Evolutionary conservation across 495 filamentous ascomycete genomes (phyloP).

Genomic region (Xeromyces bisporus): DNA sequence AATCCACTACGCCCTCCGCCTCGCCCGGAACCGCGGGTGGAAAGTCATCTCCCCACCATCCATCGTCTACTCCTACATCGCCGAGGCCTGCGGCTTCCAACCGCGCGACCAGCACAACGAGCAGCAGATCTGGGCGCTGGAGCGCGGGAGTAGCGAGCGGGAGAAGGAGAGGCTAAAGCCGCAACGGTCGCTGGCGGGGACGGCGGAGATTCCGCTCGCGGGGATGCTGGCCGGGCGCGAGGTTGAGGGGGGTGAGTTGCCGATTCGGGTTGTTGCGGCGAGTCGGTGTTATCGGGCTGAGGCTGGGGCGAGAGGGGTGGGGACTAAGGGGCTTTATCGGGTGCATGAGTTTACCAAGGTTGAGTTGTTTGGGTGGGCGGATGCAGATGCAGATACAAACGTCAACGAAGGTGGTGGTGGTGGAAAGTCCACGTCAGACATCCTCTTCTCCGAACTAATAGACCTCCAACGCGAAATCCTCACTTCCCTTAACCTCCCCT

Average conservation of each 20-base stretch:
- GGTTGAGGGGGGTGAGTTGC: conserved; percentile 45
- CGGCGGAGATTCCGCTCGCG: conserved; percentile 87
- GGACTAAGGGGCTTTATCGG: conserved; percentile 88
- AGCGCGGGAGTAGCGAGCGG: conserved; percentile 43
- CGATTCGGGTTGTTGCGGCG: conserved; percentile 61
- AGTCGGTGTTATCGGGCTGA: conserved; percentile 89
- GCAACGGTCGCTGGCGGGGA: conserved; percentile 58
- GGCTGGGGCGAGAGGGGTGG: conserved; percentile 71
- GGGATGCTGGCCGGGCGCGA: conserved; percentile 67
- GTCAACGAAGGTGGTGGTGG: conserved; percentile 3
- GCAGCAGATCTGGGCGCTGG: conserved; percentile 71
- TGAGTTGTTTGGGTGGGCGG: conserved; percentile 80
- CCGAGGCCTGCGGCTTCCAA: conserved; percentile 78
- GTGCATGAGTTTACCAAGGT: conserved; percentile 99
- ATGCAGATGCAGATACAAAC: conserved; percentile 27
- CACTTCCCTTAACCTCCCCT: conserved; percentile 57
- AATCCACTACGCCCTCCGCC: conserved; percentile 61
- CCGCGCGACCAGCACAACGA: conserved; percentile 81
- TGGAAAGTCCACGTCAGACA: conserved; percentile 19
- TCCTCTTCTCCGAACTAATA: conserved; percentile 68
- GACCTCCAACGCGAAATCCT: conserved; percentile 74
- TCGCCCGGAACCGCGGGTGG: conserved; percentile 57
- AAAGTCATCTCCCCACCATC: conserved; percentile 64
- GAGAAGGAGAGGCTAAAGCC: conserved; percentile 46
- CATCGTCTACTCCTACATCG: conserved; percentile 84